These are phyloP conservation scores for Cyberlindnera saturnus DNA, from an alignment of 805 yeast genomes.

Conservation along the genomic window DNA sequence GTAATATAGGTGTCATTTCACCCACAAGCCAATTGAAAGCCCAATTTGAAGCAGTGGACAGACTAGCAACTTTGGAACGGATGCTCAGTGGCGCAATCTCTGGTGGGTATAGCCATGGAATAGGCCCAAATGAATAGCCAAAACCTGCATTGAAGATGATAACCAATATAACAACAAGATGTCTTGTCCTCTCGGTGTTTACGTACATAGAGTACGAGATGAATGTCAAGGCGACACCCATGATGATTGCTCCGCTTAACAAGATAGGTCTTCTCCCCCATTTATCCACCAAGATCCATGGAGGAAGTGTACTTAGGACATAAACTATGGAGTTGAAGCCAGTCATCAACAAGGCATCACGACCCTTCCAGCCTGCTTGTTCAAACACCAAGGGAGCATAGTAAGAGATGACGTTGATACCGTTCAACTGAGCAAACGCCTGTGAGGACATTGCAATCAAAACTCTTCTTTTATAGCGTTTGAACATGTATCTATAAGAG, in stretches of 20 bases:
- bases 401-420: slow-evolving; percentile 87
- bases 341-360: slow-evolving; percentile 85
- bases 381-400: slow-evolving; percentile 93
- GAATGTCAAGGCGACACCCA: slow-evolving; percentile 64
- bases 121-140: slow-evolving; percentile 92
- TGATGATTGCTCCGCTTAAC: slow-evolving; percentile 68
- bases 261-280: slow-evolving; percentile 92
- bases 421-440: slow-evolving; percentile 89
- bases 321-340: slow-evolving; percentile 68
- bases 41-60: slow-evolving; percentile 93
- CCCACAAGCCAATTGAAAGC: slow-evolving; percentile 89
- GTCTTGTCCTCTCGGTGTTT: slow-evolving; percentile 51
- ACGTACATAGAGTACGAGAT: slow-evolving; percentile 59
- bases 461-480: slow-evolving; percentile 68
- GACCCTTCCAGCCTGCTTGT: slow-evolving; percentile 90
- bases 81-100: slow-evolving; percentile 82
- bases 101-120: slow-evolving; percentile 84
- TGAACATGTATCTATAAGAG: slow-evolving; percentile 69
- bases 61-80: slow-evolving; percentile 84
- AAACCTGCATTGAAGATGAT: slow-evolving; percentile 76
- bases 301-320: slow-evolving; percentile 67
- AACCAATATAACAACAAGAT: slow-evolving; percentile 68
- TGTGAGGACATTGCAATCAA: slow-evolving; percentile 87
- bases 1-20: slow-evolving; percentile 81
- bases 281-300: slow-evolving; percentile 83